A percentile compares a stretch with the other conserved stretches of the same genome.
phyloP scores from a whole-genome alignment of 352 stramenopile species.

The Globisporangium cederbergense region DNA sequence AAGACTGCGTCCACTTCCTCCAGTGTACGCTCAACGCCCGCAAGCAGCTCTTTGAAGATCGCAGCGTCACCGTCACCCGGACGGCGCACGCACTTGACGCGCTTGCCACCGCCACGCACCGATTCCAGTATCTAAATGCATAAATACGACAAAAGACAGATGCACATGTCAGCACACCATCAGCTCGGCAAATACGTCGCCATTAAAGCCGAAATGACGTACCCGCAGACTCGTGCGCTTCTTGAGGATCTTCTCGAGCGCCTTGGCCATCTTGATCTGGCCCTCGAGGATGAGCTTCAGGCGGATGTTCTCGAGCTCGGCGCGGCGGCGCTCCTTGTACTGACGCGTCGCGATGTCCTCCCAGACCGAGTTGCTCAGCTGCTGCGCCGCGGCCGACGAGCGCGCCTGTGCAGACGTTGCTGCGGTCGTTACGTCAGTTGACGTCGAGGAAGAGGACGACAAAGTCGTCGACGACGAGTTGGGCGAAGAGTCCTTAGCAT shows the following conservation, averaged over 20 bases:
- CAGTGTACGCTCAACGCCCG: constrained; percentile 35
- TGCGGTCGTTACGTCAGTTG: background rate
- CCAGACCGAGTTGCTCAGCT: constrained; percentile 41
- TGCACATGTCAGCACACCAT: background rate
- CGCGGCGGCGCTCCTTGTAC: constrained; percentile 42
- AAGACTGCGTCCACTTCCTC: constrained; percentile 48
- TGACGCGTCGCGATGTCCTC: constrained; percentile 48
- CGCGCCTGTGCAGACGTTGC: constrained; percentile 20
- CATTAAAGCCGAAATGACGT: background rate
- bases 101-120: constrained; percentile 33
- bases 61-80: constrained; percentile 35
- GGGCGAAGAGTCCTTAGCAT: background rate
- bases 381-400: constrained; percentile 15
- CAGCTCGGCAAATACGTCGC: background rate
- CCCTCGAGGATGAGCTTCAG: constrained; percentile 47
- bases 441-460: background rate
- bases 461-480: constrained; percentile 6
- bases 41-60: constrained; percentile 47
- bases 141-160: background rate
- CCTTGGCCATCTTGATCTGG: constrained; percentile 52
- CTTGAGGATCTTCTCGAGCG: constrained; percentile 48
- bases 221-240: constrained; percentile 47
- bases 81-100: constrained; percentile 16
- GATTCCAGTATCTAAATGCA: constrained; percentile 39
- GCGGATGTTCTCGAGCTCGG: constrained; percentile 56